These are phyloP conservation scores for Lactuca sativa DNA, from an alignment of 129 eudicot genomes.

Conservation along the genomic window DNA sequence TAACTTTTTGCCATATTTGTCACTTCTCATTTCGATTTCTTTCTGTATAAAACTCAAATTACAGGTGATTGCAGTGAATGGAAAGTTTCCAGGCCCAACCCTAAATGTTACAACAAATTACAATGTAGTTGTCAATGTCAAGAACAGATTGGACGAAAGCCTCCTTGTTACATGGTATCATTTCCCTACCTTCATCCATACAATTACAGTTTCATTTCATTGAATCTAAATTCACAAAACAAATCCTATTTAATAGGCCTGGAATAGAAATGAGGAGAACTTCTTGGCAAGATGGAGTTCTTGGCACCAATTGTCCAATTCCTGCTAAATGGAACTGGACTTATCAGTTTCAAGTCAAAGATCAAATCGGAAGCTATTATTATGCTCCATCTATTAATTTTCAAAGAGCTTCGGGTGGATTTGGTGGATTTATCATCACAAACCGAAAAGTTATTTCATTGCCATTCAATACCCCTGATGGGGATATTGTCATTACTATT, in stretches of 20 bases:
- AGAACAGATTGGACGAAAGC: conserved; percentile 71
- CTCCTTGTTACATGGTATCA: conserved; percentile 73
- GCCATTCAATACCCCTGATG: conserved; percentile 80
- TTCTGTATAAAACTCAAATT: conserved; percentile 28
- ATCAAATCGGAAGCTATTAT: conserved; percentile 91
- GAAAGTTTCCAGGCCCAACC: conserved; percentile 75
- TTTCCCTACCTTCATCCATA: not conserved
- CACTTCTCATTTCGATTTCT: not conserved
- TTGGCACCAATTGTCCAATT: conserved; percentile 93
- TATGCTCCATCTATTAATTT: conserved; percentile 80
- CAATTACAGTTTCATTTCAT: not conserved
- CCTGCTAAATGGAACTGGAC: conserved; percentile 87
- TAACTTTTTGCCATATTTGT: not conserved
- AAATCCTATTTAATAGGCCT: conserved; percentile 45
- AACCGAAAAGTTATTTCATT: conserved; percentile 55
- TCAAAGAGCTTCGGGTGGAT: conserved; percentile 94
- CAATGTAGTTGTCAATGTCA: conserved; percentile 71
- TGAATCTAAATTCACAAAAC: not conserved
- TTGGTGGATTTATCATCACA: conserved; percentile 67
- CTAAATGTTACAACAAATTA: conserved; percentile 78
- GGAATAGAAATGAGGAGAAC: conserved; percentile 89
- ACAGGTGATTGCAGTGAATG: conserved; percentile 85
- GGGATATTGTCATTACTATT: conserved; percentile 70
- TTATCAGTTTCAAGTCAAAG: conserved; percentile 90
- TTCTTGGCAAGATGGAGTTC: conserved; percentile 97